A percentile compares a stretch with the other conserved stretches of the same genome.
Evolutionary conservation across 1,139 yeast species (phyloP).

Genomic region (Lodderomyces elongisporus): DNA sequence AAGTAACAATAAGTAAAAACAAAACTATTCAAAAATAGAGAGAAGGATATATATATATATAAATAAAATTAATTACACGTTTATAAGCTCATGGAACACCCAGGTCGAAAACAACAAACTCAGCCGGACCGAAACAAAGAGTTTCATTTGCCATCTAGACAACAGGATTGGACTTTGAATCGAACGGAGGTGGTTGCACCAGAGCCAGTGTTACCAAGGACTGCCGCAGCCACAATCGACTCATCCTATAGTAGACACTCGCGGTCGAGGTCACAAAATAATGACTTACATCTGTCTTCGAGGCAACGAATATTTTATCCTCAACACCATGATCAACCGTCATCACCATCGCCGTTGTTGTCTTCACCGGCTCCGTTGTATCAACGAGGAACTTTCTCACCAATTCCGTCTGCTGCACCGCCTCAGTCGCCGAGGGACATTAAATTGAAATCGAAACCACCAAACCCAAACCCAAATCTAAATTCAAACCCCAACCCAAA

Average conservation of each 20-base stretch:
- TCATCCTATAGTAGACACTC: slow-evolving; percentile 2
- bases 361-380: no score
- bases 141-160: no score
- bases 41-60: no score
- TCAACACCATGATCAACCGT: slow-evolving; percentile 7
- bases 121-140: no score
- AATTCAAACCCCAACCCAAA: not conserved
- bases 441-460: not conserved
- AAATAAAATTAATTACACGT: no score
- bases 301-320: slow-evolving; percentile 10
- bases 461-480: not conserved
- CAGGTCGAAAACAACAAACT: no score
- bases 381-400: slow-evolving; percentile 1
- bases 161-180: no score
- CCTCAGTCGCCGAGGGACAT: slow-evolving; percentile 3
- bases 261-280: slow-evolving; percentile 11
- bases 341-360: not conserved
- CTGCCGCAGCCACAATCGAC: not conserved
- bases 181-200: no score
- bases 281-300: slow-evolving; percentile 2
- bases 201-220: no score
- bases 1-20: no score
- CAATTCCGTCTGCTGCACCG: slow-evolving; percentile 5
- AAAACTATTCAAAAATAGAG: no score
- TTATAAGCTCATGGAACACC: no score